Base-by-base conservation (phyloP, 2,329 filamentous ascomycete species). In the Botryotinia convoluta region DNA sequence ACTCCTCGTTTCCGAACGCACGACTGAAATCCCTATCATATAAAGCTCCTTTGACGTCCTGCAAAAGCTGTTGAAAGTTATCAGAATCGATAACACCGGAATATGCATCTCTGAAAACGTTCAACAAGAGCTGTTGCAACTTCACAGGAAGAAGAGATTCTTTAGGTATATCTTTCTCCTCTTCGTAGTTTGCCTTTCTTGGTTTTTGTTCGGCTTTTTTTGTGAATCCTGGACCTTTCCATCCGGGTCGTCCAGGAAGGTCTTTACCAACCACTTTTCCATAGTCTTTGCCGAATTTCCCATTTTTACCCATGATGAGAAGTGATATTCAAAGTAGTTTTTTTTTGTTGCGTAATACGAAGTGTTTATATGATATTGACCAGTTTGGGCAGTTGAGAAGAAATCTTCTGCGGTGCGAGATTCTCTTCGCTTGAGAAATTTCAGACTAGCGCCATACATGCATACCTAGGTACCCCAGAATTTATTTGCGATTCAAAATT, bases 31-130 rank as follows among this genome's bases (percentile, higher is more conserved):
- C 93, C 45, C 96, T 89, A 74, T 92, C 90, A 81, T 92, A 98
- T 14, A 99, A 86, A 76, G 95, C 93, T 12, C 90, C 87, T 82
- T 98, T 99, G 75, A 98, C 89, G 70, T 91, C 89, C 80, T 97
- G 95, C 32, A 98, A 86, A 5, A 90, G 82, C 1, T 85, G 79
- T 44, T 86, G 82, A 67, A 90, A 85, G n/a, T 79, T 77, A 10
- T 83, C 82, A 3, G 85, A 85, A 14, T 82, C 79, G 68, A 91
- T 83, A 10, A 86, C 81, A 3, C 82, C 81, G 20, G 83, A 79
- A 77, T 96, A 93, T 0, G 92, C 86, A 74, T 87, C 83, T 73
- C 86, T 86, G 83, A 97, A 97, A 75, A 94, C 84, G 78, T 94
- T 87, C 64, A 97, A 85, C 39, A 96, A 85, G 51, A 87, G 84